Conservation (phyloP, 2,329 filamentous ascomycete species). For the Xylariaceae sp. region DNA sequence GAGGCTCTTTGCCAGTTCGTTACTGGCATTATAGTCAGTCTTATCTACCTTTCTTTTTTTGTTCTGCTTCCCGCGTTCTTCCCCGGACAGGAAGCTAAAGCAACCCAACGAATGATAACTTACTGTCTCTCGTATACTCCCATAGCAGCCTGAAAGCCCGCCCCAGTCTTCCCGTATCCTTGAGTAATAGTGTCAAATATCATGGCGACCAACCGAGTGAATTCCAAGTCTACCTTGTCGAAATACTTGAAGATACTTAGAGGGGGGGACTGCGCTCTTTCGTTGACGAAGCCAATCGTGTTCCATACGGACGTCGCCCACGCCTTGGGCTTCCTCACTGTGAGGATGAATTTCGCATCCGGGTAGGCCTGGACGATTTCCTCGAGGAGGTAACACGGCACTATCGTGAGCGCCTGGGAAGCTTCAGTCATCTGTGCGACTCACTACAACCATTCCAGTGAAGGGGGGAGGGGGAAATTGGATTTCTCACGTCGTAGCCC, state of each 20-base stretch:
- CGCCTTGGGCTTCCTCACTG: conserved; percentile 8
- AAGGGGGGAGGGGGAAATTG: background rate
- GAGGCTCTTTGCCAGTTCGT: conserved; percentile 8
- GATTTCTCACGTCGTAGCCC: conserved; percentile 12
- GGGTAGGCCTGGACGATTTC: conserved; percentile 16
- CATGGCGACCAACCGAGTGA: conserved; percentile 3
- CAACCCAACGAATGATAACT: background rate
- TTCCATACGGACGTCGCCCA: conserved; percentile 10
- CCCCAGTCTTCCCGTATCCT: conserved; percentile 6
- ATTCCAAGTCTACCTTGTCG: conserved; percentile 4
- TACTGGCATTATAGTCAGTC: conserved; percentile 8
- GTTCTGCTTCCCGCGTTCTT: background rate
- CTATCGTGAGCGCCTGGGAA: conserved; percentile 8
- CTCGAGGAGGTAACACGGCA: conserved; percentile 12
- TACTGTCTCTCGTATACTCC: conserved; percentile 10
- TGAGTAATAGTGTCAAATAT: conserved; percentile 3
- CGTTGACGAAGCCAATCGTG: conserved; percentile 4
- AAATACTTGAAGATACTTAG: conserved; percentile 5
- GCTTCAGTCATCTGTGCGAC: background rate
- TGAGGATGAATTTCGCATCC: conserved; percentile 15
- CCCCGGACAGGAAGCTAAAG: background rate
- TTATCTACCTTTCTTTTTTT: background rate
- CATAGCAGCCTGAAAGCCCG: conserved; percentile 6
- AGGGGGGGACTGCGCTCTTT: background rate
- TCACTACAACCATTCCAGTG: background rate